Evolutionary conservation across 140 eudicot species (phyloP).

Genomic region (Anethum foeniculum): DNA sequence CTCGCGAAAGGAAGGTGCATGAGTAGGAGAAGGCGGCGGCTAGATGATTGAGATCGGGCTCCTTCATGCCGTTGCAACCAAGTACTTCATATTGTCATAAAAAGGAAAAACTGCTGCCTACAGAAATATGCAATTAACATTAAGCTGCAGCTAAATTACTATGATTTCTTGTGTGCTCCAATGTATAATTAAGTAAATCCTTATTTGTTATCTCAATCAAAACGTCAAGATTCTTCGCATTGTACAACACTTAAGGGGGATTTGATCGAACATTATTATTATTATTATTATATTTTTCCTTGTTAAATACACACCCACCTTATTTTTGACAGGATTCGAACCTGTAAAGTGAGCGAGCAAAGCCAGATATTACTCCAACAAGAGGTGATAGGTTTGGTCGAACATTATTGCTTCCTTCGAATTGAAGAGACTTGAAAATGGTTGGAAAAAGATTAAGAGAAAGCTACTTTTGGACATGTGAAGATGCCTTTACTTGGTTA

Average conservation of each 20-base stretch:
- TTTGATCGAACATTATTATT: neutral
- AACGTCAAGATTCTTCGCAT: neutral
- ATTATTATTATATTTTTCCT: neutral
- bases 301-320: no score
- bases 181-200: neutral
- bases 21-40: slow-evolving; percentile 13
- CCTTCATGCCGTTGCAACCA: neutral
- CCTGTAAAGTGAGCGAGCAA: no score
- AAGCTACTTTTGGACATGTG: neutral
- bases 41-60: neutral
- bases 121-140: neutral
- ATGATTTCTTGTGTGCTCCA: neutral
- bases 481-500: slow-evolving; percentile 7
- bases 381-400: no score
- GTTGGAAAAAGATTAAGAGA: neutral
- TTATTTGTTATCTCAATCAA: slow-evolving; percentile 4
- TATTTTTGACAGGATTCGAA: no score
- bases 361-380: no score
- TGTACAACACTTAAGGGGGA: neutral
- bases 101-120: neutral
- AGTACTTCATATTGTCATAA: neutral
- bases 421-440: neutral
- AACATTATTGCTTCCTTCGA: neutral
- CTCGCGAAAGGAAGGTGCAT: slow-evolving; percentile 39
- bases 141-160: neutral